phyloP scores from a whole-genome alignment of 495 filamentous ascomycete species.

The Cercophora sp. region DNA sequence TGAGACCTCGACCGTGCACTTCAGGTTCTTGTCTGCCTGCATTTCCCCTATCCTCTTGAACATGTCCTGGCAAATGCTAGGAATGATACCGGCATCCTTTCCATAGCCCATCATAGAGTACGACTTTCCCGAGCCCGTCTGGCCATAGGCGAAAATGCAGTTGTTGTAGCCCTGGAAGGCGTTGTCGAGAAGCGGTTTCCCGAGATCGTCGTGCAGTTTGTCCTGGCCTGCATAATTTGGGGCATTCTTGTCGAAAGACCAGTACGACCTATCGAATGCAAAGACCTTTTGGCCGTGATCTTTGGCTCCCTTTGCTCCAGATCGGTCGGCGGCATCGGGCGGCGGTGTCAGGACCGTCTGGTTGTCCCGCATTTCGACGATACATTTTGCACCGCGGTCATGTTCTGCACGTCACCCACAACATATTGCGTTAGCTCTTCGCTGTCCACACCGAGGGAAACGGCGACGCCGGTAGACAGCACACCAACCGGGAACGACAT shows the following conservation, averaged over 20 bases:
- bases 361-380: constrained; percentile 89
- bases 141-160: constrained; percentile 99
- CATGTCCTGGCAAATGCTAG: constrained; percentile 97
- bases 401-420: no score
- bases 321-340: constrained; percentile 54
- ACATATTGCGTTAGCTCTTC: no score
- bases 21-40: constrained; percentile 71
- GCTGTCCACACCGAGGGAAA: no score
- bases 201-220: constrained; percentile 81
- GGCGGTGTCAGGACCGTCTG: constrained; percentile 87
- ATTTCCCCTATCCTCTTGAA: constrained; percentile 77
- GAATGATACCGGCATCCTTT: constrained; percentile 92
- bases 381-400: constrained; percentile 91
- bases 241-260: constrained; percentile 86
- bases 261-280: constrained; percentile 95
- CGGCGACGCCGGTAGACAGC: neutral
- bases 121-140: constrained; percentile 97
- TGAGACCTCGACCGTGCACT: constrained; percentile 94
- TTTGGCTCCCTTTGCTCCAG: constrained; percentile 55
- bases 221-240: constrained; percentile 86
- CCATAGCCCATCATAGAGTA: constrained; percentile 99
- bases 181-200: constrained; percentile 90
- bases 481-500: neutral
- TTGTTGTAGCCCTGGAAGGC: constrained; percentile 99
- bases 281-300: constrained; percentile 79